Percentiles rank a stretch among this genome's conserved stretches.
Evolutionary conservation across 805 yeast species (phyloP).

Genomic region (Yarrowia sp.): DNA sequence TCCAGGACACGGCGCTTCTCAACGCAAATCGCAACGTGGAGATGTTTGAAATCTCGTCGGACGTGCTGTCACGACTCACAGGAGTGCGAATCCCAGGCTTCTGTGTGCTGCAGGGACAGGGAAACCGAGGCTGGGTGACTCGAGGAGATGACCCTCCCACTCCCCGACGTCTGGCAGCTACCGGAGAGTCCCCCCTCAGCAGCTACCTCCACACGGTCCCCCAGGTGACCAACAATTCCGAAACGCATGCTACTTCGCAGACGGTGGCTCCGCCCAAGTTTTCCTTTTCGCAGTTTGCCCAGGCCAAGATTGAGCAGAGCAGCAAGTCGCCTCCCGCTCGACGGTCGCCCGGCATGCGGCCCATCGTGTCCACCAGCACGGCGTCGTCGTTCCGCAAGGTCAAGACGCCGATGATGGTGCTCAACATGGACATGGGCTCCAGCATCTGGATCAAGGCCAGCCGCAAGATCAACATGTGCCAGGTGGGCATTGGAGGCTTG

Average conservation of each 20-base stretch:
- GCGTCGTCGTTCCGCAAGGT: slow-evolving; percentile 9
- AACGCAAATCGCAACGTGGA: slow-evolving; percentile 58
- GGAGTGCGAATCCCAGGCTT: slow-evolving; percentile 50
- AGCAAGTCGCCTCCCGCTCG: slow-evolving; percentile 29
- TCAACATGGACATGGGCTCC: slow-evolving; percentile 46
- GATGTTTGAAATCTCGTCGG: slow-evolving; percentile 64
- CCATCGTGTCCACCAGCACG: slow-evolving; percentile 9
- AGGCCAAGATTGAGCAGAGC: slow-evolving; percentile 27
- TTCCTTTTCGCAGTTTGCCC: slow-evolving; percentile 36
- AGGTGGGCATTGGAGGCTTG: slow-evolving; percentile 47
- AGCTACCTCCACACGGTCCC: slow-evolving; percentile 20
- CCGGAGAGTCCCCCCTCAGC: slow-evolving; percentile 36
- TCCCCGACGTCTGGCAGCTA: slow-evolving; percentile 29
- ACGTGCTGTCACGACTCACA: slow-evolving; percentile 45
- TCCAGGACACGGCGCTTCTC: slow-evolving; percentile 55
- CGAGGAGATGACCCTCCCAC: slow-evolving; percentile 40
- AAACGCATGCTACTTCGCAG: slow-evolving; percentile 1
- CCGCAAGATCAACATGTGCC: slow-evolving; percentile 51
- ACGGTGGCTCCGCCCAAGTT: slow-evolving; percentile 8
- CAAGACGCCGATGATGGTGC: slow-evolving; percentile 41
- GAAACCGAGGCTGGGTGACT: slow-evolving; percentile 84
- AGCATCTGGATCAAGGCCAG: slow-evolving; percentile 49
- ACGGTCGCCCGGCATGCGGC: slow-evolving; percentile 18
- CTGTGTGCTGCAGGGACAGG: slow-evolving; percentile 57
- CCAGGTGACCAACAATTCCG: slow-evolving; percentile 28